A percentile compares a stretch with the other conserved stretches of the same genome.
Conservation (phyloP, 208 protist species). For the Blastocrithidia nonstop region DNA sequence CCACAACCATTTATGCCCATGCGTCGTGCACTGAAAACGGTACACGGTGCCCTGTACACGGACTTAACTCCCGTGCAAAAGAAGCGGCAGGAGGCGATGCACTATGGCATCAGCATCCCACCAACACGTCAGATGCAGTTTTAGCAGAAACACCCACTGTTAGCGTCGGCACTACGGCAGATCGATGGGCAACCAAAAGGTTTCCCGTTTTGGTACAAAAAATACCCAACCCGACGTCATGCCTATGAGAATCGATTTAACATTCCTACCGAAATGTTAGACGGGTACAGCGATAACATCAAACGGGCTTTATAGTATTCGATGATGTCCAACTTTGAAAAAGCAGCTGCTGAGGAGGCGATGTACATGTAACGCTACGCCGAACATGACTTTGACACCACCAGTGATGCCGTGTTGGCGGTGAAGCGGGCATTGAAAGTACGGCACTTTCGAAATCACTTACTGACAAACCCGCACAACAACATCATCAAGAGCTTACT, state of each 20-base stretch:
- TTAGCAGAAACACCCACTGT: conserved; percentile 70
- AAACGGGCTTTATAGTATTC: conserved; percentile 52
- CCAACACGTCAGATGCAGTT: conserved; percentile 62
- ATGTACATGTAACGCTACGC: conserved; percentile 88
- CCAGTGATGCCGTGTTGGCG: conserved; percentile 67
- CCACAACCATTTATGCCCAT: conserved; percentile 78
- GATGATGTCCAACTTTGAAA: conserved; percentile 84
- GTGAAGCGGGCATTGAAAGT: conserved; percentile 77
- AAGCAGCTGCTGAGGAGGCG: conserved; percentile 77
- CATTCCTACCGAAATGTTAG: conserved; percentile 80
- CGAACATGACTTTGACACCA: conserved; percentile 82
- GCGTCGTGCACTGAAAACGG: conserved; percentile 77
- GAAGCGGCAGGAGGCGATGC: conserved; percentile 80
- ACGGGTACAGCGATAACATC: conserved; percentile 70
- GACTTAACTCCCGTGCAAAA: conserved; percentile 75
- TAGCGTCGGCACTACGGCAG: conserved; percentile 54
- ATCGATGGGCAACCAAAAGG: conserved; percentile 69
- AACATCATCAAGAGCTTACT: conserved; percentile 82
- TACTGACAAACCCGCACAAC: conserved; percentile 85
- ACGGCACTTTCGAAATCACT: conserved; percentile 74
- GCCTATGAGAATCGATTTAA: conserved; percentile 83
- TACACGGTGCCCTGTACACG: conserved; percentile 73
- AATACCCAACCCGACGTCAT: conserved; percentile 83
- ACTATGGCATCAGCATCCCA: conserved; percentile 78
- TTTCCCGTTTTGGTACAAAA: conserved; percentile 88